Evolutionary conservation across 495 filamentous ascomycete genomes (phyloP).

Genomic region (Wilcoxina mikolae): DNA sequence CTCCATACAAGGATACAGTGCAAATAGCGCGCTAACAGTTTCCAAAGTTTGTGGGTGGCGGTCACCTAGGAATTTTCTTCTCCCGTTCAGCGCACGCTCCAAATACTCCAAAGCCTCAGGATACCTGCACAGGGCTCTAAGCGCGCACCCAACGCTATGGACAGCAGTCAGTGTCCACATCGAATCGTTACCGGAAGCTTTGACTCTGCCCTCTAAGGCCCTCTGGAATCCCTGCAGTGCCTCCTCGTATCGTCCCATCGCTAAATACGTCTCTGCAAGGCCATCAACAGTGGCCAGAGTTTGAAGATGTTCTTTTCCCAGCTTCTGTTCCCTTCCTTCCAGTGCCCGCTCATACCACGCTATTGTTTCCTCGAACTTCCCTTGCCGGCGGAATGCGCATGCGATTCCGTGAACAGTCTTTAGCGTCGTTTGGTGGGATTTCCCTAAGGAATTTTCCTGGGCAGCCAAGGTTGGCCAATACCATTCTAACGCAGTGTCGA

Average conservation of each 20-base stretch:
- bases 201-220: constrained; percentile 1
- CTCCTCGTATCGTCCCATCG: not conserved
- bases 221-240: not conserved
- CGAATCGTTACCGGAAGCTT: not conserved
- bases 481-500: constrained; percentile 9
- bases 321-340: not conserved
- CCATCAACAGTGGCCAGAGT: constrained; percentile 29
- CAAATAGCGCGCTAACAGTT: not conserved
- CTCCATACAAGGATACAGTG: not conserved
- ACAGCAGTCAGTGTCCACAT: not conserved
- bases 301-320: constrained; percentile 29
- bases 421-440: not conserved
- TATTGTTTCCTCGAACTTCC: constrained; percentile 3
- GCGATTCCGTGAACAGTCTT: not conserved
- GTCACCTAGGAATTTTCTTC: not conserved
- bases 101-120: not conserved
- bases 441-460: not conserved
- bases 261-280: constrained; percentile 12
- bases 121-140: not conserved
- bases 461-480: constrained; percentile 1
- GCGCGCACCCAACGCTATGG: not conserved
- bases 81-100: not conserved
- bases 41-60: not conserved
- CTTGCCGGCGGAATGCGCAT: not conserved
- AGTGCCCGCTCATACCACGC: constrained; percentile 1